These are phyloP conservation scores for Leptomonas pyrrhocoris DNA, from an alignment of 208 protist genomes.

Conservation along the genomic window DNA sequence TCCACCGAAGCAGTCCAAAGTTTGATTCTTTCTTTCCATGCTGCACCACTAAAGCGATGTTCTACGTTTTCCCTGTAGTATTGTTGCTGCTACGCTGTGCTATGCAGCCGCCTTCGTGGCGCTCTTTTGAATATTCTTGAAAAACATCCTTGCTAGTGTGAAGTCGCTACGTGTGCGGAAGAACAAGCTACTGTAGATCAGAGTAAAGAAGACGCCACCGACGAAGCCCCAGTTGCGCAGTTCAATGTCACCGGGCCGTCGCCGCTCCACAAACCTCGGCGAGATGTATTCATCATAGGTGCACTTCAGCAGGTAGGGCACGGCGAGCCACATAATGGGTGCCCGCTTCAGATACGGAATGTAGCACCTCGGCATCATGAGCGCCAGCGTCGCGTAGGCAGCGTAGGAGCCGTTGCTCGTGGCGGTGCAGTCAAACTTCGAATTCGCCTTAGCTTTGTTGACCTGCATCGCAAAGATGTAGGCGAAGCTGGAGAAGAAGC, in stretches of 20 bases:
- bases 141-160: slow-evolving; percentile 29
- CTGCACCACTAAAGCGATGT: not conserved
- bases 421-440: slow-evolving; percentile 59
- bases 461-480: slow-evolving; percentile 75
- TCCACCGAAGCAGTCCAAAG: too few species aligned
- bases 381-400: slow-evolving; percentile 67
- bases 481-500: slow-evolving; percentile 82
- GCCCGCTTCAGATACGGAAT: slow-evolving; percentile 58
- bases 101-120: not conserved
- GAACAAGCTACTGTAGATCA: slow-evolving; percentile 75
- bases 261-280: slow-evolving; percentile 62
- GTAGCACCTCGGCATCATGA: slow-evolving; percentile 69
- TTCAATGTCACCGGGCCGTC: slow-evolving; percentile 53
- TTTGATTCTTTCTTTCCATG: too few species aligned
- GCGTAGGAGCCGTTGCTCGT: slow-evolving; percentile 85
- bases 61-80: not conserved
- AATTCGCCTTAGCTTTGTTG: slow-evolving; percentile 51
- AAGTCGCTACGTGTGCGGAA: slow-evolving; percentile 64
- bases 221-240: slow-evolving; percentile 85
- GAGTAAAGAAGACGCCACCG: slow-evolving; percentile 79
- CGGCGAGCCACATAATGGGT: slow-evolving; percentile 53
- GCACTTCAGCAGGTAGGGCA: slow-evolving; percentile 73
- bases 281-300: slow-evolving; percentile 82
- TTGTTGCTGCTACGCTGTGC: slow-evolving; percentile 2
- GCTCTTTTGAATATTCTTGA: slow-evolving; percentile 34